A percentile compares a stretch with the other conserved stretches of the same genome.
These are phyloP conservation scores for Colletotrichum paranaense DNA, from an alignment of 2,329 filamentous ascomycete species.

Conservation along the genomic window DNA sequence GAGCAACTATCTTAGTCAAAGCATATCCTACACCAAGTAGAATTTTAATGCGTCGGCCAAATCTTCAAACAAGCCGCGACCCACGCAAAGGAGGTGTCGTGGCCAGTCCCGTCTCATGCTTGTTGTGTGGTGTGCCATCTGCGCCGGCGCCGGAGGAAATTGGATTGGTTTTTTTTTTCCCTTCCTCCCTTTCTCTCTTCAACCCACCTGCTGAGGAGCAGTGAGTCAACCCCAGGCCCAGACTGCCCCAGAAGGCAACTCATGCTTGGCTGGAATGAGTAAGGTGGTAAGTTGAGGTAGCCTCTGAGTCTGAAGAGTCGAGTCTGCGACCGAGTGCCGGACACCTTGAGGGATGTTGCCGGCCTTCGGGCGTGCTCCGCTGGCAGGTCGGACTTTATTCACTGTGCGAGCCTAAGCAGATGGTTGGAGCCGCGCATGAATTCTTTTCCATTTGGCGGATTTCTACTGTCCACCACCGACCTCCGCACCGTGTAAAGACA, in stretches of 20 bases:
- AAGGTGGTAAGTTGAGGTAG: not conserved
- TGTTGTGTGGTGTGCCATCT: not conserved
- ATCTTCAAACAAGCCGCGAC: slow-evolving; percentile 1
- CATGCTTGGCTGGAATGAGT: not conserved
- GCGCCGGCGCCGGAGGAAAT: not conserved
- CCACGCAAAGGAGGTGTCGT: slow-evolving; percentile 9
- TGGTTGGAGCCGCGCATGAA: not conserved
- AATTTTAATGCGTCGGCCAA: slow-evolving; percentile 17
- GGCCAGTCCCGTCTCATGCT: not conserved
- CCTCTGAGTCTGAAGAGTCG: not conserved
- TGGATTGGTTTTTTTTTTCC: not conserved
- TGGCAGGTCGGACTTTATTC: not conserved
- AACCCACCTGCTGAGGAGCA: not conserved
- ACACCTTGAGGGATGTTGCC: not conserved
- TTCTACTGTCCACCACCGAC: not conserved
- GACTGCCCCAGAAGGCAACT: not conserved
- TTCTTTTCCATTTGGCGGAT: not conserved
- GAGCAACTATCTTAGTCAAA: not conserved
- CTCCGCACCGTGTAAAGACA: not conserved
- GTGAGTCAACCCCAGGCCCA: not conserved
- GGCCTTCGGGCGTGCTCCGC: slow-evolving; percentile 20
- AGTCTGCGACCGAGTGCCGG: slow-evolving; percentile 8
- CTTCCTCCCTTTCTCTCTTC: not conserved
- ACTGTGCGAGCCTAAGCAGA: slow-evolving; percentile 7
- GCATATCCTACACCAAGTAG: not conserved